These are phyloP conservation scores for Taiozyma sp. DNA, from an alignment of 1,139 yeast genomes.

Conservation along the genomic window DNA sequence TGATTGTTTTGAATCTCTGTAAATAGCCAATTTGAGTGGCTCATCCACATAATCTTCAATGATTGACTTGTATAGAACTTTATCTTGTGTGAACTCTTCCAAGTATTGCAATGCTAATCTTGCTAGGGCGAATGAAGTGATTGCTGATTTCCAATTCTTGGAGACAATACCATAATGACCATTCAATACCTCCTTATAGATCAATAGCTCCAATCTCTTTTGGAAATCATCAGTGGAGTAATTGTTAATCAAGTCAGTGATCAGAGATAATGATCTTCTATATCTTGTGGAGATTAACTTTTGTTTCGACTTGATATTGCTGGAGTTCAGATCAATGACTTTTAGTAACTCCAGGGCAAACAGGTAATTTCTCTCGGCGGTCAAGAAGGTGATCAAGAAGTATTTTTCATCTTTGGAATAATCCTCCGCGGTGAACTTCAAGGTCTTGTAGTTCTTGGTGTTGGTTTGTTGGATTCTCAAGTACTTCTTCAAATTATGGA, in stretches of 20 bases:
- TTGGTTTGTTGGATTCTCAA: conserved; percentile 53
- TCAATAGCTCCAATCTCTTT: conserved; percentile 50
- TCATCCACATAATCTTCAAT: conserved; percentile 66
- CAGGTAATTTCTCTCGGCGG: conserved; percentile 67
- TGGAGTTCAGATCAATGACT: conserved; percentile 49
- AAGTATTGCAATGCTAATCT: conserved; percentile 57
- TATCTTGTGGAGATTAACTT: conserved; percentile 62
- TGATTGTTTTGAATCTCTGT: conserved; percentile 33
- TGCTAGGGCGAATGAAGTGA: conserved; percentile 52
- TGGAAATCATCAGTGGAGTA: conserved; percentile 25
- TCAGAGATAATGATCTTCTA: conserved; percentile 52
- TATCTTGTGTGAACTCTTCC: conserved; percentile 29
- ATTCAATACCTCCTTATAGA: conserved; percentile 54
- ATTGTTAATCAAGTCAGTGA: conserved; percentile 39
- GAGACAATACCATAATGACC: conserved; percentile 58
- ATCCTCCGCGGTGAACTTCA: conserved; percentile 43
- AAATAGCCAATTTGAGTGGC: conserved; percentile 53
- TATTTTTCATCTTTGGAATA: conserved; percentile 41
- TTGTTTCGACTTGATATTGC: conserved; percentile 36
- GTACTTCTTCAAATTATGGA: conserved; percentile 54
- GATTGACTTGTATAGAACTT: conserved; percentile 50
- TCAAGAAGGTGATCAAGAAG: conserved; percentile 46
- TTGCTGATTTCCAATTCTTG: conserved; percentile 54
- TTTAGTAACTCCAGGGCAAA: conserved; percentile 63
- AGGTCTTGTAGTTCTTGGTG: conserved; percentile 47